A percentile compares a stretch with the other conserved stretches of the same genome.
Conservation (phyloP, 2,329 filamentous ascomycete species). For the Neofusicoccum umdonicola region DNA sequence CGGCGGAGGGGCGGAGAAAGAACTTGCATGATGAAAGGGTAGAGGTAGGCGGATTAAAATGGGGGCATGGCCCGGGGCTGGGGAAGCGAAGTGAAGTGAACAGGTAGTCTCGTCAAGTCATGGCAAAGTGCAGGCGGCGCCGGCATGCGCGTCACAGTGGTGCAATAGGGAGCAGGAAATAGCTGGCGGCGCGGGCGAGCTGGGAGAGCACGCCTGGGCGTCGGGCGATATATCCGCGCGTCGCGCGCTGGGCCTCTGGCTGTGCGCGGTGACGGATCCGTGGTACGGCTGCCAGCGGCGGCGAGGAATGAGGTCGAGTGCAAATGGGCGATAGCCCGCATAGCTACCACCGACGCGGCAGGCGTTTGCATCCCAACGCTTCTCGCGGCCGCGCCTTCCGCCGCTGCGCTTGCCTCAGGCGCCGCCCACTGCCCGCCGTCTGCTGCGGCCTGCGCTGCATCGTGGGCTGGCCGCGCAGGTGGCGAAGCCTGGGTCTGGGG, state of each 20-base stretch:
- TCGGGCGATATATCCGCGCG: neutral
- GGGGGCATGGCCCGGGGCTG: neutral
- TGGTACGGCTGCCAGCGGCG: constrained; percentile 14
- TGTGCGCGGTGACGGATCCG: constrained; percentile 9
- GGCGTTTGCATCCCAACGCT: constrained; percentile 9
- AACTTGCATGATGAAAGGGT: constrained; percentile 9
- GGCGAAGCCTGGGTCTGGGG: too few relatives aligned
- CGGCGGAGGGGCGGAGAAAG: neutral
- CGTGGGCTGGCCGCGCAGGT: neutral
- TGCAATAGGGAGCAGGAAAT: neutral
- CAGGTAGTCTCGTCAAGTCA: neutral
- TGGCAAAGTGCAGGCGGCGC: neutral
- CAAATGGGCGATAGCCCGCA: constrained; percentile 6
- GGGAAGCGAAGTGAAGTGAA: neutral
- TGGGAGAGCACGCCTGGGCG: neutral
- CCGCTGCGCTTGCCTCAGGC: neutral
- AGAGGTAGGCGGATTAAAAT: neutral
- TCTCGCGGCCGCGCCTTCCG: neutral
- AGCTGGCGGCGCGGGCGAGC: neutral
- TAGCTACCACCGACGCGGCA: constrained; percentile 3
- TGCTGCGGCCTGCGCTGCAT: neutral
- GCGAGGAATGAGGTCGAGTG: constrained; percentile 13
- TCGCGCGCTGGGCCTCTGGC: neutral
- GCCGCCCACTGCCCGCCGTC: neutral
- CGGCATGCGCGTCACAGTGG: neutral